Evolutionary conservation across 1,139 yeast genomes (phyloP).

Genomic region (Yamadazyma kanchanaburiensis): DNA sequence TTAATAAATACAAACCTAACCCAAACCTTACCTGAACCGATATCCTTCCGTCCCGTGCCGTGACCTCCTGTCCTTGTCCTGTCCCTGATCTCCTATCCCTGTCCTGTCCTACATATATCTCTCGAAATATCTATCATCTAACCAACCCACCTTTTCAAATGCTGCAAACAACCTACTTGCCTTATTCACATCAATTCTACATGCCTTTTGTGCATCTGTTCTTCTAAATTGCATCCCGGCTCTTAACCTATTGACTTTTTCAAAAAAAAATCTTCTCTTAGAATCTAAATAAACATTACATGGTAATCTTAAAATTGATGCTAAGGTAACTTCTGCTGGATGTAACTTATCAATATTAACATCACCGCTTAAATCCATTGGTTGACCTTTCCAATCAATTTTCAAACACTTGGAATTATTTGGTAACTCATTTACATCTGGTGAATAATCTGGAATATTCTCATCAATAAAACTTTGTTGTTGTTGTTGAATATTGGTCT

Average conservation of each 20-base stretch:
- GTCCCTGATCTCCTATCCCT: constrained; percentile 3
- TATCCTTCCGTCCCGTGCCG: not conserved
- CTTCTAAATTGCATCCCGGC: constrained; percentile 84
- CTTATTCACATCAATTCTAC: constrained; percentile 94
- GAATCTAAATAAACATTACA: constrained; percentile 87
- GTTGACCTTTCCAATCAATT: constrained; percentile 98
- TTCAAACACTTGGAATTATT: constrained; percentile 67
- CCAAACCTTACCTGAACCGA: too few species aligned
- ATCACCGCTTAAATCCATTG: constrained; percentile 83
- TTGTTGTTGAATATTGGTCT: constrained; percentile 24
- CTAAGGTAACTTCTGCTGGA: constrained; percentile 88
- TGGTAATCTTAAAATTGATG: constrained; percentile 85
- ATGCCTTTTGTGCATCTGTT: constrained; percentile 97
- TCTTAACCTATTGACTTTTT: constrained; percentile 76
- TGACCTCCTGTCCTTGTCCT: not conserved
- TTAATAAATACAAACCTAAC: not conserved
- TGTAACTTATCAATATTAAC: constrained; percentile 71
- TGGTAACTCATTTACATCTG: constrained; percentile 56
- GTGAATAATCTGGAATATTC: constrained; percentile 70
- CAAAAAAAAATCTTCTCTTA: constrained; percentile 83
- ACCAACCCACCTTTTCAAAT: constrained; percentile 94
- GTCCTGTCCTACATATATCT: constrained; percentile 30
- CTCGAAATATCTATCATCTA: constrained; percentile 70
- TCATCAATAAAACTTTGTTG: constrained; percentile 54
- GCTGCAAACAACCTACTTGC: constrained; percentile 92